Evolutionary conservation across 2,329 filamentous ascomycete species (phyloP), one percentile per base, ranked within the genome.

Genomic region (Atkinsonella texensis): DNA sequence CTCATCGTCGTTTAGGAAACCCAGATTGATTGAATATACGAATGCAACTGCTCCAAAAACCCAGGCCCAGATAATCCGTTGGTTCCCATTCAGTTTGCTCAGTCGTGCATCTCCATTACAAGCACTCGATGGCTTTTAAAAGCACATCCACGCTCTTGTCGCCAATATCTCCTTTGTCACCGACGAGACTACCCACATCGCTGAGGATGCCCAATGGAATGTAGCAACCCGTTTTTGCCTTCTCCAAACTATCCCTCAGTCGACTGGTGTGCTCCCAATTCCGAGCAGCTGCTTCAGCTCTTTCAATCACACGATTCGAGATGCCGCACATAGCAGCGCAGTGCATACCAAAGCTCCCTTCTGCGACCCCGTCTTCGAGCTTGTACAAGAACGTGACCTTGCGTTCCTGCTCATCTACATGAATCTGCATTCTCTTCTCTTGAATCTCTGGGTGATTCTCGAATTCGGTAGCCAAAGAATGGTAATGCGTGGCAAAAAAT

Each of bases 261-360:
- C 89, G 76, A 59, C 87, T 91, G 0, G 93, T 97, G 67, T 96
- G 89, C 70, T 98, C 93, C 89, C 93, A 97, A 61, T 89, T 87
- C 59, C 77, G 83, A 1, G 93, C 93, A 6, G 93, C 93, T 20
- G 84, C 80, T 68, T 98, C 93, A 0, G 93, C 93, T 20, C 85
- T 74, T 63, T 90, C 83, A 55, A 98, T 89, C 15, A 98, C 83
- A 51, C 83, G 83, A 44, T 74, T 74, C 0, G 89, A 81, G 56
- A 98, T 97, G 1, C 93, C 93, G 61, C 93, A 98, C 93, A 98
- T 98, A 54, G 89, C 85, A 1, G 93, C 93, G 64, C 93, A 98
- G 67, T 98, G 93, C 93, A 98, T 98, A 60, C 93, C 93, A 63
- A 97, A 98, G 62, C 88, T 95, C 15, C 93, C 93, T 67, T 97